These are phyloP conservation scores for Edaphochlamys debaryana DNA, from an alignment of 139 green algal species.

Conservation along the genomic window DNA sequence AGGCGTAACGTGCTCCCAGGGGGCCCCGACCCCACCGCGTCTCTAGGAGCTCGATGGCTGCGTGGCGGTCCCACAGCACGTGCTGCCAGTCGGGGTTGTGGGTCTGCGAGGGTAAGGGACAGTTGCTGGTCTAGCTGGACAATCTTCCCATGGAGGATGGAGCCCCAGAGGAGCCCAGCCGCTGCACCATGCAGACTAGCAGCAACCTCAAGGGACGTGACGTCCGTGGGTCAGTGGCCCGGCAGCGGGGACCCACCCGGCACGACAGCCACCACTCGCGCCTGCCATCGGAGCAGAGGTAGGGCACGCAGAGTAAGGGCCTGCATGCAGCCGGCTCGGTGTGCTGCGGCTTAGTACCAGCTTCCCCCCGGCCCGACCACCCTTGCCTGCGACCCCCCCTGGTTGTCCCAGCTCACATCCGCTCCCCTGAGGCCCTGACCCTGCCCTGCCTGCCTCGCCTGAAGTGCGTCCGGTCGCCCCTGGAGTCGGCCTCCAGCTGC, in stretches of 20 bases:
- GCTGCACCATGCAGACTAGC: too few species aligned
- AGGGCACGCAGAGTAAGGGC: neutral
- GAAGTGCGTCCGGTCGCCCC: slow-evolving; percentile 15
- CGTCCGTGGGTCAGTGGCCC: neutral
- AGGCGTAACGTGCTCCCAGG: neutral
- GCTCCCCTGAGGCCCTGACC: neutral
- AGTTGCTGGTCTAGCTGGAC: neutral
- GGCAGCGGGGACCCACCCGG: slow-evolving; percentile 7
- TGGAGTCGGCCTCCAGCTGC: neutral
- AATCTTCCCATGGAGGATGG: too few species aligned
- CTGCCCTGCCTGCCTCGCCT: too few species aligned
- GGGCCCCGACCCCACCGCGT: neutral
- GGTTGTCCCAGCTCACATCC: neutral
- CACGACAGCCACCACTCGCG: slow-evolving; percentile 43
- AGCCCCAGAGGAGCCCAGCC: too few species aligned
- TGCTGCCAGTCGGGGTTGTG: slow-evolving; percentile 44
- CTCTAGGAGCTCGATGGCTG: slow-evolving; percentile 42
- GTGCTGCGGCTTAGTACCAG: too few species aligned
- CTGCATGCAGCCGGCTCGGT: too few species aligned
- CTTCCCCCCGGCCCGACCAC: neutral
- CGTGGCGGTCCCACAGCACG: slow-evolving; percentile 45
- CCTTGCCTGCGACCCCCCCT: too few species aligned
- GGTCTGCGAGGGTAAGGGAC: neutral
- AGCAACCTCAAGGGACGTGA: neutral
- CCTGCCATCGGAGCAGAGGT: neutral